A percentile compares a stretch with the other conserved stretches of the same genome.
phyloP scores from a whole-genome alignment of 495 filamentous ascomycete genomes.

The Lasiosphaeriaceae sp. region DNA sequence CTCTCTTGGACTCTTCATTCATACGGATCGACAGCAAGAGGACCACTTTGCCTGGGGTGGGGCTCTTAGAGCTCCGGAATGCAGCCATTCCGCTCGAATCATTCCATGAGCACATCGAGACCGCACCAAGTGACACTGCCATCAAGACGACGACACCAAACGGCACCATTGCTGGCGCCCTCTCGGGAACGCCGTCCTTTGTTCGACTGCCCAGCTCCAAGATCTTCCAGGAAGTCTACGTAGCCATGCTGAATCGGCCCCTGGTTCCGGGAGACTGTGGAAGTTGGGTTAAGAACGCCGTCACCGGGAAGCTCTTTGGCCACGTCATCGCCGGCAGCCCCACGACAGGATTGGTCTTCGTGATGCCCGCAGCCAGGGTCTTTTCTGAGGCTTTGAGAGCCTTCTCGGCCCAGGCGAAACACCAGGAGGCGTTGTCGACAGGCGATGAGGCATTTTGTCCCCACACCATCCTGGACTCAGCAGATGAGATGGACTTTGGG shows the following conservation, averaged over 20 bases:
- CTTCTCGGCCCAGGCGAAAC: too few relatives aligned
- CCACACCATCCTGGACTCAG: too few relatives aligned
- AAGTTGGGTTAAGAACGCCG: slow-evolving; percentile 16
- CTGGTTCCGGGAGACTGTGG: slow-evolving; percentile 17
- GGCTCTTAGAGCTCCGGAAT: not conserved
- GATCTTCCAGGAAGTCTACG: not conserved
- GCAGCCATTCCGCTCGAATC: not conserved
- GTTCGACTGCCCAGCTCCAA: not conserved
- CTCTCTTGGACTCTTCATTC: not conserved
- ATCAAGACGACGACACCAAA: not conserved
- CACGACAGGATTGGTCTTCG: slow-evolving; percentile 6
- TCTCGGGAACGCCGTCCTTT: not conserved
- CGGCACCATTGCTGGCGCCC: not conserved
- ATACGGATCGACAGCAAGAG: too few relatives aligned
- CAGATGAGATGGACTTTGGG: too few relatives aligned
- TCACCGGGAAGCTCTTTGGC: slow-evolving; percentile 13
- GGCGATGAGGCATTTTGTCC: too few relatives aligned
- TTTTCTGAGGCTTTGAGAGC: too few relatives aligned
- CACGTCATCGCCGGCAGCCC: slow-evolving; percentile 18
- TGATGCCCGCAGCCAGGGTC: slow-evolving; percentile 26
- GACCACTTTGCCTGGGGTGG: too few relatives aligned
- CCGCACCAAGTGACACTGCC: not conserved
- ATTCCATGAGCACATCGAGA: slow-evolving; percentile 1
- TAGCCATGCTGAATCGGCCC: not conserved
- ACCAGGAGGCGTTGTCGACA: too few relatives aligned